Evolutionary conservation across 2,329 filamentous ascomycete species (phyloP), one percentile per base, ranked within the genome.

Genomic region (Ophidiomyces ophidiicola): DNA sequence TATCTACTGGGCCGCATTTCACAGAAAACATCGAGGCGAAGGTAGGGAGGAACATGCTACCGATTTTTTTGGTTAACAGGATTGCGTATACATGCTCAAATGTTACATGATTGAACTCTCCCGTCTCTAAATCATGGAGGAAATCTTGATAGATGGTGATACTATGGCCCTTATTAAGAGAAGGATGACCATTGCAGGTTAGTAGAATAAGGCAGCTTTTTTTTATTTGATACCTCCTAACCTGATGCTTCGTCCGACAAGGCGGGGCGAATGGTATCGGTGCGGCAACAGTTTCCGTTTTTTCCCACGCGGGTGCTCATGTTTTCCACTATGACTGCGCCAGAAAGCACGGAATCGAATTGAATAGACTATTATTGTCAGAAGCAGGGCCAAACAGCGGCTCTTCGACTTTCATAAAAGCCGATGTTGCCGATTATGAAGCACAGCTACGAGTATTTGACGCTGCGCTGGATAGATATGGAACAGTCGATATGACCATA

Each of bases 401-500:
- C 2, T 30, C 36, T 6, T 50, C 49, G 12, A 50, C 53, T 31
- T 71, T 69, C 51, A 55, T 63, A 10, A 49, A 54, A 12, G 59
- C 60, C 21, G 66, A 72, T 49, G 66, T 70, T 6, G 59, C 60
- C 6, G 51, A 59, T 30, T 70, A 72, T 47, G 47, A 57, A n/a
- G 60, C 64, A 10, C 61, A 68, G 19, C 50, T 70, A 20, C 53
- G 54, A 3, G 53, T 72, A 3, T 72, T 71, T 49, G 61, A 68
- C 17, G 44, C 57, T 2, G 66, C 68, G 0, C 60, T 62, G 29
- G 51, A 60, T 5, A 58, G 54, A n/a, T 65, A 67, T 42, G 64
- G 64, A 2, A 55, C 54, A 4, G 59, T 72, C 15, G 69, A 73
- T 42, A 62, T 68, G 43, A 69, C 68, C 4, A 58, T 70, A 14